Conservation (phyloP, 176 grass and related monocot genomes). For the Oryza brachyantha region DNA sequence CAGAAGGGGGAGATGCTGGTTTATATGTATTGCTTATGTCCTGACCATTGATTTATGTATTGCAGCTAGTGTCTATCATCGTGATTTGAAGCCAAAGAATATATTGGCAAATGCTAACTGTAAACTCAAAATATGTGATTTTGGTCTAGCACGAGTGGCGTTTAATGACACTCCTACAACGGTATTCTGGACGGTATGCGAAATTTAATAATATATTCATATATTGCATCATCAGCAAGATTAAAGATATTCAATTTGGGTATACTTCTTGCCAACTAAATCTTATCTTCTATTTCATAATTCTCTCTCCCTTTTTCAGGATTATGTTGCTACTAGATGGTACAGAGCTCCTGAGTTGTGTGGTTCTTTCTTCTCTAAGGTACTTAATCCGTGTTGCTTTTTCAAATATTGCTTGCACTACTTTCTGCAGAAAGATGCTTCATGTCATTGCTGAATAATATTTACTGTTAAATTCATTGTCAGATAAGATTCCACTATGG, state of each 20-base stretch:
- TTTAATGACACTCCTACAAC: constrained; percentile 88
- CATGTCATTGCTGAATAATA: not conserved
- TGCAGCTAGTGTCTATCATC: constrained; percentile 99
- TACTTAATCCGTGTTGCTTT: constrained; percentile 41
- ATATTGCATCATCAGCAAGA: not conserved
- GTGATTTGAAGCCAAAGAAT: constrained; percentile 99
- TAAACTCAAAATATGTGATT: constrained; percentile 99
- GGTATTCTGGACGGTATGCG: constrained; percentile 95
- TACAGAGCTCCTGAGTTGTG: constrained; percentile 96
- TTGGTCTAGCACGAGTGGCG: constrained; percentile 94
- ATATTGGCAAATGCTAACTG: constrained; percentile 99
- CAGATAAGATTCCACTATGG: not conserved
- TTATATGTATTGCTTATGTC: not conserved
- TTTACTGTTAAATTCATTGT: constrained; percentile 4
- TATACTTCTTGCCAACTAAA: not conserved
- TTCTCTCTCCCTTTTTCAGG: constrained; percentile 40
- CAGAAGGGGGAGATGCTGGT: not conserved
- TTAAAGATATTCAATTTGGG: not conserved
- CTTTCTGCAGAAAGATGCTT: constrained; percentile 8
- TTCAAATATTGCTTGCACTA: not conserved
- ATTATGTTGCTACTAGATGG: constrained; percentile 99
- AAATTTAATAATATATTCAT: constrained; percentile 10
- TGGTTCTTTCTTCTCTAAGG: constrained; percentile 98
- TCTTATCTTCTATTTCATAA: constrained; percentile 18
- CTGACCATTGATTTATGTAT: constrained; percentile 30